These are phyloP conservation scores for Phialophora macrospora DNA, from an alignment of 2,329 filamentous ascomycete species.

Conservation along the genomic window DNA sequence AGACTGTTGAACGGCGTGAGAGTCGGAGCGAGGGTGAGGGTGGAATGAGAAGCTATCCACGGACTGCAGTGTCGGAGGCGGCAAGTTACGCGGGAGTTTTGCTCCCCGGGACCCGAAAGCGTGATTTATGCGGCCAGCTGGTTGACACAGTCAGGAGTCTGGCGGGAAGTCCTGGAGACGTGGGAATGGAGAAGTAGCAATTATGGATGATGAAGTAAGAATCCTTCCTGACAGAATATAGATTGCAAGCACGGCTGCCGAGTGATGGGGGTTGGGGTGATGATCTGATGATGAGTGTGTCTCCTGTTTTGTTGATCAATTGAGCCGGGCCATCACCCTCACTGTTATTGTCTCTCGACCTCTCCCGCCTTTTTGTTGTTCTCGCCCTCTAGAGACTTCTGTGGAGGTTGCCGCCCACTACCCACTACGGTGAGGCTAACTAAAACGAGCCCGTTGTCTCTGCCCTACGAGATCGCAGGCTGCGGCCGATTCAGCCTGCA, in stretches of 20 bases:
- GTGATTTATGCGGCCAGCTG: slow-evolving; percentile 10
- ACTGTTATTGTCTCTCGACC: slow-evolving; percentile 7
- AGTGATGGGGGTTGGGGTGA: slow-evolving; percentile 19
- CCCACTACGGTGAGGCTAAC: slow-evolving; percentile 17
- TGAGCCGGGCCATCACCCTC: slow-evolving; percentile 12
- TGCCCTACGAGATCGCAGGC: slow-evolving; percentile 20
- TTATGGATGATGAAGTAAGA: slow-evolving; percentile 18
- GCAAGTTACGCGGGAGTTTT: neutral
- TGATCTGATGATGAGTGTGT: slow-evolving; percentile 21
- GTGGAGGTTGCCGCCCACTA: slow-evolving; percentile 10
- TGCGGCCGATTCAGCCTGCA: slow-evolving; percentile 6
- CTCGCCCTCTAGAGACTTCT: slow-evolving; percentile 23
- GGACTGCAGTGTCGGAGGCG: neutral
- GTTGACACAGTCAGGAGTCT: neutral
- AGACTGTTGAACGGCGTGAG: neutral
- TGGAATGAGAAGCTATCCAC: neutral
- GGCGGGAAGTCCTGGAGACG: neutral
- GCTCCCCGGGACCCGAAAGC: slow-evolving; percentile 12
- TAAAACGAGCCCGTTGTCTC: neutral
- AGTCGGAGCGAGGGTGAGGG: slow-evolving; percentile 7
- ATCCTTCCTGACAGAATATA: slow-evolving; percentile 4
- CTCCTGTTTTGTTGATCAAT: slow-evolving; percentile 7
- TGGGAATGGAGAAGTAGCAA: neutral
- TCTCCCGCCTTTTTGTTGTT: slow-evolving; percentile 2
- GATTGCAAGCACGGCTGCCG: neutral